Evolutionary conservation across 2,329 filamentous ascomycete genomes (phyloP).

Genomic region (Penicillium crustosum): DNA sequence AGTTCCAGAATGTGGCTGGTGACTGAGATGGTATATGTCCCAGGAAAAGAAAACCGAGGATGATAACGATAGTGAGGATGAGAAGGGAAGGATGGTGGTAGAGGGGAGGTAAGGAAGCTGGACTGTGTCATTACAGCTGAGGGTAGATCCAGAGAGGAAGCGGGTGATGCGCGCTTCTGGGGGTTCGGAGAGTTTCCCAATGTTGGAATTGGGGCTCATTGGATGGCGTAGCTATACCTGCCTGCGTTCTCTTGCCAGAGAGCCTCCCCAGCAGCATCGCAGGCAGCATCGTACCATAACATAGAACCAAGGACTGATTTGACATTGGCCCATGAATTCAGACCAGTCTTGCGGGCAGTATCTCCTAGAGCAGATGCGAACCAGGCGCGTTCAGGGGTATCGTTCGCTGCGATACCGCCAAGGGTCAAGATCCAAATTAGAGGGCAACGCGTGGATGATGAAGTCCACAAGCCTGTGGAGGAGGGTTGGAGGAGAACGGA

Average conservation of each 20-base stretch:
- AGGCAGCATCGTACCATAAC: constrained; percentile 39
- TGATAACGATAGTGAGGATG: background rate
- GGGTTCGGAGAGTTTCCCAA: background rate
- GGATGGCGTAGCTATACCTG: background rate
- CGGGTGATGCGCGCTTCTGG: background rate
- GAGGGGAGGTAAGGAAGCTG: background rate
- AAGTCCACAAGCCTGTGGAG: constrained; percentile 27
- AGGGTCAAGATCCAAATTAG: constrained; percentile 41
- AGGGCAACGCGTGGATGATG: constrained; percentile 22
- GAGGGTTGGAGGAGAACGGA: constrained; percentile 25
- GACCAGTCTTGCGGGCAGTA: constrained; percentile 17
- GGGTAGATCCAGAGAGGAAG: background rate
- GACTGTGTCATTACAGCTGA: background rate
- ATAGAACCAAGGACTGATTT: constrained; percentile 28
- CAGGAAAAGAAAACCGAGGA: background rate
- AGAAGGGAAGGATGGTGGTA: background rate
- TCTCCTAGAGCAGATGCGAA: constrained; percentile 32
- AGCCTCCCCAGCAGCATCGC: constrained; percentile 30
- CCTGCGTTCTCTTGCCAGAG: constrained; percentile 30
- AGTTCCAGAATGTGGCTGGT: background rate
- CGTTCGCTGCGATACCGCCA: constrained; percentile 40
- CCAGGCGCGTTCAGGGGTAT: constrained; percentile 34
- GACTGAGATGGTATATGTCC: background rate
- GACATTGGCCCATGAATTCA: constrained; percentile 30
- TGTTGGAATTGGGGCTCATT: background rate